Evolutionary conservation across 192 early-diverging fungal genomes (phyloP).

Genomic region (Podila epigama): DNA sequence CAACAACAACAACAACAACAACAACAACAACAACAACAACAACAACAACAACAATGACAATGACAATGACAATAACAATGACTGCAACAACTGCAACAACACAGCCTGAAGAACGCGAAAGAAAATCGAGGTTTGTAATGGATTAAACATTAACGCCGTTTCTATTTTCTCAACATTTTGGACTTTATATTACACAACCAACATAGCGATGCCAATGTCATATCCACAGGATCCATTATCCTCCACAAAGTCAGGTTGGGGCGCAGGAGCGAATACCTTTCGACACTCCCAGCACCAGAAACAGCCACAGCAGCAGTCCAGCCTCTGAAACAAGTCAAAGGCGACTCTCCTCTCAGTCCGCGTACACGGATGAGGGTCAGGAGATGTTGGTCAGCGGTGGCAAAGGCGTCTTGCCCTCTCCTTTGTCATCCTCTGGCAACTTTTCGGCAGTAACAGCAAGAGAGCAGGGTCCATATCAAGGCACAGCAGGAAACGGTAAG

Average conservation of each 20-base stretch:
- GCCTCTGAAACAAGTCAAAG: not conserved
- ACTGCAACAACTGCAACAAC: not conserved
- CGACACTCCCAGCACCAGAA: not conserved
- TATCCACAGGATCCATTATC: not conserved
- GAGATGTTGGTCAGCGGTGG: not conserved
- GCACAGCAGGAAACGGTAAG: not conserved
- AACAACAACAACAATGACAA: not conserved
- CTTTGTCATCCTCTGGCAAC: too few species aligned
- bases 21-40: not conserved
- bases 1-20: constrained; percentile 4
- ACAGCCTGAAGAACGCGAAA: not conserved
- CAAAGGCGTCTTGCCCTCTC: not conserved
- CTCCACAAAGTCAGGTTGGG: not conserved
- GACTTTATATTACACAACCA: not conserved
- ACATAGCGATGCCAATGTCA: not conserved
- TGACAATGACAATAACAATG: not conserved
- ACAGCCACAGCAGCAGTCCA: not conserved
- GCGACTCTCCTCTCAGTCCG: not conserved
- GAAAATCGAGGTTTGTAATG: not conserved
- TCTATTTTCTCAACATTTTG: not conserved
- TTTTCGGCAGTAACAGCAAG: not conserved
- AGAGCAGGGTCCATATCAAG: not conserved
- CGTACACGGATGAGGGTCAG: not conserved
- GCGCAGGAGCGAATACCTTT: too few species aligned
- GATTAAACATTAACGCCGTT: not conserved